Evolutionary conservation across 2,329 filamentous ascomycete genomes (phyloP).

Genomic region (Myotisia sp.): DNA sequence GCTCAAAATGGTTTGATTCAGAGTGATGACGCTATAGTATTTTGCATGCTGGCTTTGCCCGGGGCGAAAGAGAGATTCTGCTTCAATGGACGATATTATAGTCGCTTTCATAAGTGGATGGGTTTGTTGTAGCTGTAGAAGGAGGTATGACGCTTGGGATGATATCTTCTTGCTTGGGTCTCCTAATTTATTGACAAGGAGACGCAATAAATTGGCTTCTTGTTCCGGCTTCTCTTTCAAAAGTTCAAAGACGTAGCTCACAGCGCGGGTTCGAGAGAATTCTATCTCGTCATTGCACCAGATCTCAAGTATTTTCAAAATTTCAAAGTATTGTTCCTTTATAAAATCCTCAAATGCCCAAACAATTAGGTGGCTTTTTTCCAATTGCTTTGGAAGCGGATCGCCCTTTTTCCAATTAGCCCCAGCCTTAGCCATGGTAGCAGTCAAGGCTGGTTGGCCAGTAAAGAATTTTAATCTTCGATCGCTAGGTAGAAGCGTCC

Average conservation of each 20-base stretch:
- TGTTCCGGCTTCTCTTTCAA: constrained; percentile 95
- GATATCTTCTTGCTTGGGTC: constrained; percentile 92
- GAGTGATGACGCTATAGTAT: constrained; percentile 90
- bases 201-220: constrained; percentile 77
- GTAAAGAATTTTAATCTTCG: constrained; percentile 68
- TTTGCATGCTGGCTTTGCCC: constrained; percentile 78
- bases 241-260: constrained; percentile 83
- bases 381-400: constrained; percentile 56
- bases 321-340: constrained; percentile 83
- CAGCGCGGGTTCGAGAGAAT: constrained; percentile 72
- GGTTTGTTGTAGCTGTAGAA: constrained; percentile 77
- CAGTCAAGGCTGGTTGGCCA: constrained; percentile 61
- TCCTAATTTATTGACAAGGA: constrained; percentile 92
- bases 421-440: constrained; percentile 50
- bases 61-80: constrained; percentile 73
- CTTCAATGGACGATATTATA: constrained; percentile 71
- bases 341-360: constrained; percentile 95
- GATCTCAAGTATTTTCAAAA: constrained; percentile 76
- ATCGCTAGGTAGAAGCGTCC: constrained; percentile 67
- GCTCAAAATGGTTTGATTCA: constrained; percentile 92
- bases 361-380: constrained; percentile 61
- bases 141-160: constrained; percentile 78
- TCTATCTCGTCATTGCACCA: constrained; percentile 95
- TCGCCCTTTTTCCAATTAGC: constrained; percentile 55
- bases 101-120: constrained; percentile 91